phyloP scores from a whole-genome alignment of 2,329 filamentous ascomycete genomes.

The Pseudogymnoascus sp. region DNA sequence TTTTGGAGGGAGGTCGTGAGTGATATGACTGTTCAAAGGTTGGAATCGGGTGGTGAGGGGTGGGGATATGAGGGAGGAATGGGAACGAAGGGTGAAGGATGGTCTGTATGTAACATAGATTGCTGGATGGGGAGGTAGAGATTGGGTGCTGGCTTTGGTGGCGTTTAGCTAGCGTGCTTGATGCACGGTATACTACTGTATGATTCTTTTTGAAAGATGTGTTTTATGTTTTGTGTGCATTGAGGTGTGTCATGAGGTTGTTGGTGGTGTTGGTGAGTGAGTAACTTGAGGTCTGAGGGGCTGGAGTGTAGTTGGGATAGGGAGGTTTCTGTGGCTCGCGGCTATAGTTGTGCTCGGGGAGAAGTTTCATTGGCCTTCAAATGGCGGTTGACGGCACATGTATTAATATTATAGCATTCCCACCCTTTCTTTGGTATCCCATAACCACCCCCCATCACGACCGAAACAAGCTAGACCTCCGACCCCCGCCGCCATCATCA shows the following conservation, averaged over 20 bases:
- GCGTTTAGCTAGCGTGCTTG: slow-evolving; percentile 3
- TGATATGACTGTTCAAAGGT: neutral
- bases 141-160: neutral
- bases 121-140: neutral
- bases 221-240: neutral
- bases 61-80: neutral
- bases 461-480: neutral
- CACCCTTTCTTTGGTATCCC: neutral
- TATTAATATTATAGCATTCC: too few relatives aligned
- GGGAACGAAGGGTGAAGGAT: neutral
- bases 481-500: neutral
- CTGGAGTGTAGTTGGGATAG: neutral
- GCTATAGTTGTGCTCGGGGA: neutral
- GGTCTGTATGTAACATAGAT: neutral
- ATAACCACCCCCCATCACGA: neutral
- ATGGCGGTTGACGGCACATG: neutral
- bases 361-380: neutral
- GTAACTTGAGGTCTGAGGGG: neutral
- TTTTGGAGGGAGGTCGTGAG: slow-evolving; percentile 30
- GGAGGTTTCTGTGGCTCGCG: neutral
- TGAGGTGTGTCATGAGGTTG: neutral
- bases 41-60: neutral
- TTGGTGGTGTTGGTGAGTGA: neutral
- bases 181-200: slow-evolving; percentile 3
- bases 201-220: neutral